Conservation (phyloP, 2,329 filamentous ascomycete species). For the Coniochaeta sp. region DNA sequence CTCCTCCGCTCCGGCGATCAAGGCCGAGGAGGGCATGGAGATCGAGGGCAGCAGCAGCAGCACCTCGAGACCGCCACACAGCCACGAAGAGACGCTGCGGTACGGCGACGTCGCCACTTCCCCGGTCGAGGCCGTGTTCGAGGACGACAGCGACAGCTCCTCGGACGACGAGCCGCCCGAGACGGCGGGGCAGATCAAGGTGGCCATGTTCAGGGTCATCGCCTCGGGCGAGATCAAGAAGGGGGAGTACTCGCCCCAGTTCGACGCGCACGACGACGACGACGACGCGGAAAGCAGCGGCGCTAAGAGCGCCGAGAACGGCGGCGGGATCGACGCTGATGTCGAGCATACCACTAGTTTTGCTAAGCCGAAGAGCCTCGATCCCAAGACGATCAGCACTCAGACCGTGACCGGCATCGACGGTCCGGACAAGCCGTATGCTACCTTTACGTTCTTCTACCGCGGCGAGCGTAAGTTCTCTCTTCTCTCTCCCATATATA, state of each 20-base stretch:
- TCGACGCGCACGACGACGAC: slow-evolving; percentile 93
- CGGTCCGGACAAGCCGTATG: slow-evolving; percentile 91
- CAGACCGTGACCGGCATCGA: slow-evolving; percentile 99
- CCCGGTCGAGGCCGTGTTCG: slow-evolving; percentile 60
- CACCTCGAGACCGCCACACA: slow-evolving; percentile 33
- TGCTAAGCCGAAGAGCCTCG: slow-evolving; percentile 89
- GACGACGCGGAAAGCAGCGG: slow-evolving; percentile 55
- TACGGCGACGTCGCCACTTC: slow-evolving; percentile 69
- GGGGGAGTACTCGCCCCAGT: slow-evolving; percentile 95
- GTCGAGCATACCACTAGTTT: slow-evolving; percentile 97
- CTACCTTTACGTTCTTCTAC: slow-evolving; percentile 96
- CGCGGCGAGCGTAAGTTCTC: slow-evolving; percentile 75
- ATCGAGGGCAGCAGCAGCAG: slow-evolving; percentile 15
- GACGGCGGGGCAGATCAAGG: slow-evolving; percentile 95
- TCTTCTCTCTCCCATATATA: neutral
- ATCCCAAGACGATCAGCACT: slow-evolving; percentile 95
- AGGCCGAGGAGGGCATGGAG: slow-evolving; percentile 5
- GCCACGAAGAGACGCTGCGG: slow-evolving; percentile 63
- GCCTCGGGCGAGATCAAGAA: slow-evolving; percentile 96
- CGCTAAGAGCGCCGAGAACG: slow-evolving; percentile 35
- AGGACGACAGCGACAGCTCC: slow-evolving; percentile 68
- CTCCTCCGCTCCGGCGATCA: slow-evolving; percentile 18
- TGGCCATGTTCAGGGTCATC: slow-evolving; percentile 89
- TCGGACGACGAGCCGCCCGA: slow-evolving; percentile 83
- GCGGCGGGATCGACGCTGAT: slow-evolving; percentile 63